These are phyloP conservation scores for Talaromyces borbonicus DNA, from an alignment of 495 filamentous ascomycete genomes.

Conservation along the genomic window DNA sequence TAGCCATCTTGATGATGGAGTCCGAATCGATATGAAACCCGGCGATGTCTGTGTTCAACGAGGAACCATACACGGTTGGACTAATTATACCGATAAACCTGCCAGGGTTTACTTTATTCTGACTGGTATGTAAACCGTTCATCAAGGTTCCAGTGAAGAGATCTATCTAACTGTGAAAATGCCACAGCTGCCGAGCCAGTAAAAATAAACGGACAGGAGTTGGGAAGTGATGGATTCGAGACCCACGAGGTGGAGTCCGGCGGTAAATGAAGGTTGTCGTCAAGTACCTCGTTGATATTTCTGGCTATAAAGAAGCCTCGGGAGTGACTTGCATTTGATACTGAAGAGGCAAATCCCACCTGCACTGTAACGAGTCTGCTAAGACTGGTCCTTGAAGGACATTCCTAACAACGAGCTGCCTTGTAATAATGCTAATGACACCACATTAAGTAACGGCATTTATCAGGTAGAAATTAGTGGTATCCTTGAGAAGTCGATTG, in stretches of 20 bases:
- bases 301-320: no score
- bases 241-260: not conserved
- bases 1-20: not conserved
- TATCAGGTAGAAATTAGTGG: no score
- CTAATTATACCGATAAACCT: constrained; percentile 25
- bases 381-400: no score
- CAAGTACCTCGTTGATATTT: no score
- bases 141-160: not conserved
- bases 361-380: no score
- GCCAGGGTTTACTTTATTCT: constrained; percentile 9
- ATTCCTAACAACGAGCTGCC: no score
- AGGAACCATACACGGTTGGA: constrained; percentile 58
- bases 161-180: not conserved
- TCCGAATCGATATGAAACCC: constrained; percentile 1
- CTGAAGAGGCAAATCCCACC: no score
- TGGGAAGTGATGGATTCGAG: not conserved
- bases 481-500: no score
- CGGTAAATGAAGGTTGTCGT: not conserved
- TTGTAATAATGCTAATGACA: no score
- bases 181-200: not conserved
- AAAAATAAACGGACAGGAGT: not conserved
- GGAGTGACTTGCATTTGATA: no score
- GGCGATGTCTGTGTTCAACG: constrained; percentile 58
- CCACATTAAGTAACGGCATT: no score
- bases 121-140: not conserved